These are phyloP conservation scores for Epichloe elymi DNA, from an alignment of 2,329 filamentous ascomycete genomes.

Conservation along the genomic window DNA sequence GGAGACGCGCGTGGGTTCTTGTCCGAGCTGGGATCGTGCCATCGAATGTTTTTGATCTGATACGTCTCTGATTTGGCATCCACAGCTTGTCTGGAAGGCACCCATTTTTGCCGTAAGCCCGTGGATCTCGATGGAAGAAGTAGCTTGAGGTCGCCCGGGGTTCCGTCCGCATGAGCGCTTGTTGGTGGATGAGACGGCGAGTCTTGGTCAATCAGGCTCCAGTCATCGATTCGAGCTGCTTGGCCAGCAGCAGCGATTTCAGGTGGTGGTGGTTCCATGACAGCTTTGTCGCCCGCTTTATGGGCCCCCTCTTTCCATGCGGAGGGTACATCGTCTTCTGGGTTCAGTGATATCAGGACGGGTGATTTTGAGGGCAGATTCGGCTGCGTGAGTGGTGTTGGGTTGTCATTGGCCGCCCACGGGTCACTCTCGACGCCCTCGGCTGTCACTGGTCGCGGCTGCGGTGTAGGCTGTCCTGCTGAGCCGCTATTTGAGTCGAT, in stretches of 20 bases:
- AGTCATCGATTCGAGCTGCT: slow-evolving; percentile 26
- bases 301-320: slow-evolving; percentile 27
- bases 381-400: slow-evolving; percentile 14
- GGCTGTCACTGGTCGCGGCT: slow-evolving; percentile 8
- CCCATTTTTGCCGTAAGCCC: slow-evolving; percentile 19
- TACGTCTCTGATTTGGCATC: slow-evolving; percentile 62
- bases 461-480: slow-evolving; percentile 3
- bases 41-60: slow-evolving; percentile 81
- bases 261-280: slow-evolving; percentile 9
- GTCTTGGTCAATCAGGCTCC: slow-evolving; percentile 38
- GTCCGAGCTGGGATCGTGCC: slow-evolving; percentile 52
- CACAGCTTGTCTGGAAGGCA: slow-evolving; percentile 28
- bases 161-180: slow-evolving; percentile 5
- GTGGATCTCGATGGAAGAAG: slow-evolving; percentile 25
- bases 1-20: slow-evolving; percentile 65
- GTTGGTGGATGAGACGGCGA: slow-evolving; percentile 12
- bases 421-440: slow-evolving; percentile 17
- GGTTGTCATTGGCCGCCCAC: slow-evolving; percentile 14
- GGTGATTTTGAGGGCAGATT: slow-evolving; percentile 17
- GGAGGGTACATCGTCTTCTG: slow-evolving; percentile 21
- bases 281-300: slow-evolving; percentile 14
- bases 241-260: slow-evolving; percentile 8
- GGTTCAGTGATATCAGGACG: slow-evolving; percentile 22
- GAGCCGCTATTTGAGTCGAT: slow-evolving; percentile 12
- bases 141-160: slow-evolving; percentile 15